Conservation (phyloP, 768 basidiomycete species). For the Plicaturopsis crispa region DNA sequence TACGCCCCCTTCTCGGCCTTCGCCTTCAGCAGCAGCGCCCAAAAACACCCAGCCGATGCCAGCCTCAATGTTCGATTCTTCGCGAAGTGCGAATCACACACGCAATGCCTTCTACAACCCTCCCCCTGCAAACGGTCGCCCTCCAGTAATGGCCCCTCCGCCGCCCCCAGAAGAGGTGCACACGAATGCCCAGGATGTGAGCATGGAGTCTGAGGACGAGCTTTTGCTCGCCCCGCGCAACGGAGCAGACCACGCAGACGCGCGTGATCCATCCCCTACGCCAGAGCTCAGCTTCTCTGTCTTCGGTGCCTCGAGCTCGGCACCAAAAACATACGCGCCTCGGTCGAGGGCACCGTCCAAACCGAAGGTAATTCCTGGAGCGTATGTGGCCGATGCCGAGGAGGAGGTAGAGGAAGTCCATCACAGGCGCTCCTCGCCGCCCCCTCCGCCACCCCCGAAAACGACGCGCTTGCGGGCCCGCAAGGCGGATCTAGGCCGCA, state of each 20-base stretch:
- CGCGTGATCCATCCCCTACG: conserved; percentile 13
- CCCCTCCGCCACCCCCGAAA: neutral
- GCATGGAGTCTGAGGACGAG: conserved; percentile 13
- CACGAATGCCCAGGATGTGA: conserved; percentile 10
- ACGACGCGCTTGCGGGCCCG: conserved; percentile 16
- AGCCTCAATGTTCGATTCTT: conserved; percentile 31
- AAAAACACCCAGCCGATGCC: conserved; percentile 11
- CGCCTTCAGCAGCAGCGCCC: conserved; percentile 8
- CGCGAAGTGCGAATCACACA: conserved; percentile 40
- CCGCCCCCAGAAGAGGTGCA: conserved; percentile 4
- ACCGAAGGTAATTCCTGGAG: conserved; percentile 35
- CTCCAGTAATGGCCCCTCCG: conserved; percentile 6
- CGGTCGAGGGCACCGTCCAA: conserved; percentile 11
- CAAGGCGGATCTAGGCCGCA: conserved; percentile 11
- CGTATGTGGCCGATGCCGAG: conserved; percentile 37
- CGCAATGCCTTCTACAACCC: conserved; percentile 67
- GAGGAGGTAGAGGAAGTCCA: conserved; percentile 18
- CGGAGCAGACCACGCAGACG: conserved; percentile 12
- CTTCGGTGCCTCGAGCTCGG: conserved; percentile 16
- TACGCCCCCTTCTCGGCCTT: neutral
- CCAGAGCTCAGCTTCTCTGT: conserved; percentile 19
- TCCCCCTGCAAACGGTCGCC: conserved; percentile 19
- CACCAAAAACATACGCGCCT: conserved; percentile 8
- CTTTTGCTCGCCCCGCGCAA: conserved; percentile 11
- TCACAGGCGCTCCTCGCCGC: conserved; percentile 15